Percentiles rank a stretch among this genome's conserved stretches.
Conservation (phyloP, 2,329 filamentous ascomycete species). For the Zasmidium angulare region DNA sequence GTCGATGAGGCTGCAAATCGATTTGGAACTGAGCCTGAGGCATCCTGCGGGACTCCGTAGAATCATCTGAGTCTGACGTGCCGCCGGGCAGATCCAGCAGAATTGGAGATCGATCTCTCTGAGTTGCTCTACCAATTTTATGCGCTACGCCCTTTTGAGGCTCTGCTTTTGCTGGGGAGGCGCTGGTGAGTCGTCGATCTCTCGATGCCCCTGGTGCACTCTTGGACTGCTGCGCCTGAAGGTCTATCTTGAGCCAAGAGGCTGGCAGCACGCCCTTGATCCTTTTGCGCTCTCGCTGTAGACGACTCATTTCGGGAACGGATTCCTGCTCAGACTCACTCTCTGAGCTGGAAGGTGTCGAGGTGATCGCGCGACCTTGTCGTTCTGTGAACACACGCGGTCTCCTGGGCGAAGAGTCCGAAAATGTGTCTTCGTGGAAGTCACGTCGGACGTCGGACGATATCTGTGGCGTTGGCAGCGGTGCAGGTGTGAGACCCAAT, state of each 20-base stretch:
- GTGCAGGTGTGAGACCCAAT: conserved; percentile 22
- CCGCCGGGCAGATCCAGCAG: not conserved
- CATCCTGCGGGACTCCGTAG: conserved; percentile 1
- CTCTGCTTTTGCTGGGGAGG: conserved; percentile 16
- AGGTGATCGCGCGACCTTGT: not conserved
- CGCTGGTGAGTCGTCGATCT: conserved; percentile 7
- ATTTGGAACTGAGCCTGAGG: conserved; percentile 9
- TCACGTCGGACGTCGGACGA: conserved; percentile 27
- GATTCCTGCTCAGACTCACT: conserved; percentile 31
- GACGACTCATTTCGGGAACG: conserved; percentile 20
- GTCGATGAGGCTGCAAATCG: conserved; percentile 12
- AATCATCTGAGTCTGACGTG: conserved; percentile 15
- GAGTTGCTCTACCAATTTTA: not conserved
- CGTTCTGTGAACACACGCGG: not conserved
- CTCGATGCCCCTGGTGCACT: conserved; percentile 3
- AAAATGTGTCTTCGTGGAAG: conserved; percentile 10
- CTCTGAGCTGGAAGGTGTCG: conserved; percentile 10
- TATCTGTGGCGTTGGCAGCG: conserved; percentile 30
- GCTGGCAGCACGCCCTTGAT: conserved; percentile 52
- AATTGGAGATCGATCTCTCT: not conserved
- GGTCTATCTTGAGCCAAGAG: conserved; percentile 51
- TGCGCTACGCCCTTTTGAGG: conserved; percentile 32
- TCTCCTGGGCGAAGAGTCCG: conserved; percentile 12
- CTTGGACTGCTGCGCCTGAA: conserved; percentile 29
- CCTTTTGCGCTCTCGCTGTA: conserved; percentile 39